Conservation (phyloP, 129 eudicot species). For the Glebionis coronaria region DNA sequence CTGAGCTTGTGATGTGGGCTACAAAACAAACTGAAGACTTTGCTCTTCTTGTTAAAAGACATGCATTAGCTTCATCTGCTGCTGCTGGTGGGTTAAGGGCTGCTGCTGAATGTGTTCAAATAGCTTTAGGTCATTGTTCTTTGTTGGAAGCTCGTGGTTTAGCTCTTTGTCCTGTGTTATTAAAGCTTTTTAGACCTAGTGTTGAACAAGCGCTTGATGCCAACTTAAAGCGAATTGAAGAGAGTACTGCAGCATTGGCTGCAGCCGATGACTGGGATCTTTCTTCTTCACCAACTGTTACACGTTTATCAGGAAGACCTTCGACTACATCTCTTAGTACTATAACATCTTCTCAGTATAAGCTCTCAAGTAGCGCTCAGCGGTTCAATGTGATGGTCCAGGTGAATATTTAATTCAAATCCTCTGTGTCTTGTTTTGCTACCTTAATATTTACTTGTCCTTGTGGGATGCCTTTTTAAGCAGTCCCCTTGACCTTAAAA, state of each 20-base stretch:
- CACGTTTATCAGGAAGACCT: slow-evolving; percentile 77
- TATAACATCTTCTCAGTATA: slow-evolving; percentile 48
- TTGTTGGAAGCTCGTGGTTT: slow-evolving; percentile 88
- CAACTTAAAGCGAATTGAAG: slow-evolving; percentile 87
- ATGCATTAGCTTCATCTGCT: slow-evolving; percentile 96
- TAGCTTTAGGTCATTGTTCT: slow-evolving; percentile 96
- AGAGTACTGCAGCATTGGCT: slow-evolving; percentile 95
- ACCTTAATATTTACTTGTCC: slow-evolving; percentile 13
- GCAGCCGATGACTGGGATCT: slow-evolving; percentile 99
- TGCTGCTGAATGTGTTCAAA: slow-evolving; percentile 98
- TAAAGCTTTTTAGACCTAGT: slow-evolving; percentile 91
- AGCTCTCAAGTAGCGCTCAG: slow-evolving; percentile 96
- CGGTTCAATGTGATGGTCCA: slow-evolving; percentile 95
- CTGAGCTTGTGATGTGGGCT: slow-evolving; percentile 99
- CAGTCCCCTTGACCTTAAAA: slow-evolving; percentile 11
- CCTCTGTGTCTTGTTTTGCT: not conserved
- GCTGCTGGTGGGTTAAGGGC: slow-evolving; percentile 99
- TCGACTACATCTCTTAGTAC: slow-evolving; percentile 46
- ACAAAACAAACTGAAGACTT: slow-evolving; percentile 81
- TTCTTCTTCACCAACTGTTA: slow-evolving; percentile 50
- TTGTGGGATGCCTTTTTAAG: not conserved
- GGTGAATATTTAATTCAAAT: slow-evolving; percentile 35
- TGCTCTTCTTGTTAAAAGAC: slow-evolving; percentile 85
- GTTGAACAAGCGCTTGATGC: slow-evolving; percentile 99
- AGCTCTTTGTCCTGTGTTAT: slow-evolving; percentile 89